Conservation (phyloP, 176 grass and related monocot genomes). For the Oryza rufipogon region DNA sequence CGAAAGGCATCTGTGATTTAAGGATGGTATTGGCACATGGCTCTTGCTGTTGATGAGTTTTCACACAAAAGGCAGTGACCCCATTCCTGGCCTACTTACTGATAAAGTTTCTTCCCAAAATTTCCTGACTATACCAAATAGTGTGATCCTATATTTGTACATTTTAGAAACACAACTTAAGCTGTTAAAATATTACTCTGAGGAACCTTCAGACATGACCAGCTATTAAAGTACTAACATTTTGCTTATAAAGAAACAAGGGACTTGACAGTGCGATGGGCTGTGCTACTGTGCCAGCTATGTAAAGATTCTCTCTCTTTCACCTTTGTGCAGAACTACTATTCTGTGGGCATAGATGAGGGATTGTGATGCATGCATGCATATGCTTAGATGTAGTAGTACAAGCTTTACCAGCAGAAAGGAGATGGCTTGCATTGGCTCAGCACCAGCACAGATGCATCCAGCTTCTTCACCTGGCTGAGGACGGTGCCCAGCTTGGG, state of each 20-base stretch:
- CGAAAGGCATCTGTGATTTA: slow-evolving; percentile 33
- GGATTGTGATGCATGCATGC: slow-evolving; percentile 11
- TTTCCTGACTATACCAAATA: neutral
- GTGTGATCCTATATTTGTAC: neutral
- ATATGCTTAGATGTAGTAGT: neutral
- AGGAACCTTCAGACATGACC: neutral
- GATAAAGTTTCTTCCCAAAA: neutral
- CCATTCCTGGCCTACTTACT: neutral
- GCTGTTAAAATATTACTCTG: neutral
- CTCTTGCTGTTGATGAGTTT: slow-evolving; percentile 13
- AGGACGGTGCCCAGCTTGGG: slow-evolving; percentile 70
- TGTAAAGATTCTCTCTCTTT: slow-evolving; percentile 30
- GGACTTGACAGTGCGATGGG: slow-evolving; percentile 6
- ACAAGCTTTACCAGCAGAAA: slow-evolving; percentile 66
- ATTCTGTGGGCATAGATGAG: slow-evolving; percentile 7
- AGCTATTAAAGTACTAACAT: neutral
- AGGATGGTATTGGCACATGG: slow-evolving; percentile 44
- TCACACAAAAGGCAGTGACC: neutral
- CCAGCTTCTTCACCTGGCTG: slow-evolving; percentile 89
- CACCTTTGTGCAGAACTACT: neutral
- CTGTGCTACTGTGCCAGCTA: slow-evolving; percentile 31
- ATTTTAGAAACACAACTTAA: neutral
- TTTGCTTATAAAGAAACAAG: slow-evolving; percentile 11
- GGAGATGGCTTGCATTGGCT: slow-evolving; percentile 69
- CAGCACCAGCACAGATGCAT: slow-evolving; percentile 75